Conservation (phyloP, 2,329 filamentous ascomycete species). For the Paraconiothyrium sp. region DNA sequence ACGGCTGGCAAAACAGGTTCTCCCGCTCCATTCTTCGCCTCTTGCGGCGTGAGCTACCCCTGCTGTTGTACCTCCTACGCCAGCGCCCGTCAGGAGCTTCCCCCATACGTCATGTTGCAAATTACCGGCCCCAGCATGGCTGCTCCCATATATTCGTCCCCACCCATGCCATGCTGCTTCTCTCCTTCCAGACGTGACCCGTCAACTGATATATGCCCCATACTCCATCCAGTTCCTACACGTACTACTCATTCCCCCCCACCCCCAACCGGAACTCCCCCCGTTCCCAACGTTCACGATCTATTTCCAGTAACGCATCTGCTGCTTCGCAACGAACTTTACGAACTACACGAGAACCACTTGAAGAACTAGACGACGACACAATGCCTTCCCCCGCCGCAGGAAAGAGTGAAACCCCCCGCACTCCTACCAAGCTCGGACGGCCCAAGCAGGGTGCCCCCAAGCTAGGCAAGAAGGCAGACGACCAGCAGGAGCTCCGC, state of each 20-base stretch:
- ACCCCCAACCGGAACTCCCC: slow-evolving; percentile 57
- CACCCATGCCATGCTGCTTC: slow-evolving; percentile 25
- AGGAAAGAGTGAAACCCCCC: slow-evolving; percentile 59
- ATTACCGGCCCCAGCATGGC: slow-evolving; percentile 26
- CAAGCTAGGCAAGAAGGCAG: slow-evolving; percentile 54
- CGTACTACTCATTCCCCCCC: slow-evolving; percentile 62
- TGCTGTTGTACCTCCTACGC: slow-evolving; percentile 29
- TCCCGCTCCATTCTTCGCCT: slow-evolving; percentile 25
- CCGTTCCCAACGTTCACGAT: slow-evolving; percentile 49
- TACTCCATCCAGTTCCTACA: slow-evolving; percentile 58
- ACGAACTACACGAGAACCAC: slow-evolving; percentile 43
- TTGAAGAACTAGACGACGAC: slow-evolving; percentile 37
- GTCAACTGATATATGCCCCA: slow-evolving; percentile 59
- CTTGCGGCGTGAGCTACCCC: slow-evolving; percentile 49
- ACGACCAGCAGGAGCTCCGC: slow-evolving; percentile 37
- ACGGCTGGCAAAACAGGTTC: slow-evolving; percentile 50
- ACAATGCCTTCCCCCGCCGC: slow-evolving; percentile 62
- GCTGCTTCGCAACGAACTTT: slow-evolving; percentile 42
- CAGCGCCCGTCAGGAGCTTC: slow-evolving; percentile 21
- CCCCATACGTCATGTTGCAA: slow-evolving; percentile 48
- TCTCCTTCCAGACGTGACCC: slow-evolving; percentile 44
- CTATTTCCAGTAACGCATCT: slow-evolving; percentile 50
- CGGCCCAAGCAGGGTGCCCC: slow-evolving; percentile 52
- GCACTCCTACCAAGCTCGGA: slow-evolving; percentile 62
- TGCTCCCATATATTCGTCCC: slow-evolving; percentile 44